Base-by-base conservation (phyloP, 1,284 basidiomycete species). In the Marasmius oreades region DNA sequence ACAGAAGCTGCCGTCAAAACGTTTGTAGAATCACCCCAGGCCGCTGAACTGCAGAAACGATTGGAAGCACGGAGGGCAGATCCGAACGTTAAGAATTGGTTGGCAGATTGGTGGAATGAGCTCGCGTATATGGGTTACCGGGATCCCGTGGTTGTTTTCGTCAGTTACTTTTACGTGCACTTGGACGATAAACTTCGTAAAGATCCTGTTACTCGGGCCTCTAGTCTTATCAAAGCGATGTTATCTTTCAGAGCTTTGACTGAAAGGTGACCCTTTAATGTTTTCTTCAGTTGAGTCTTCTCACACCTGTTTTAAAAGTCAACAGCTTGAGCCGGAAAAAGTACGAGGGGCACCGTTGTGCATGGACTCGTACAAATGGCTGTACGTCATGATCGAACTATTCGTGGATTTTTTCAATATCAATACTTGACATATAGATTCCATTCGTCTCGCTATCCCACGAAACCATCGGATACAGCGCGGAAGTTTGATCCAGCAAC, bases 61-160 rank as follows among this genome's bases (percentile, higher is more conserved):
- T 39, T 61, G 36, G 48, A 60, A 50, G 46, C 60, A 12, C 16
- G 61, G 37, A 59, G 93, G 0, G 73, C 77, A 0, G 78, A 82
- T n/a, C 77, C 81, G 0, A 69, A 70, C 14, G 72, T 74, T 52
- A 83, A 84, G 63, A 95, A 81, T 76, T 99, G 96, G 96, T 80
- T 99, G 33, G 81, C 82, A 55, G 93, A 97, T 57, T 99, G 96
- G 96, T 99, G 96, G 96, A 97, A 98, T 72, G 93, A 98, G 43
- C 82, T 73, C 8, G 95, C 95, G 23, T 92, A 92, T 68, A 89
- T 92, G 86, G 86, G 75, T 4, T 92, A 91, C 66, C 81, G 92
- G 48, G 93, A 97, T 64, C 88, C 95, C 5, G 92, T 98, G 36
- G 89, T 98, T 24, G 93, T 96, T 22, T 93, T 88, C 66, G 94